Evolutionary conservation across 768 basidiomycete genomes (phyloP), one percentile per base, ranked within the genome.

Genomic region (Lentinus tigrinus): DNA sequence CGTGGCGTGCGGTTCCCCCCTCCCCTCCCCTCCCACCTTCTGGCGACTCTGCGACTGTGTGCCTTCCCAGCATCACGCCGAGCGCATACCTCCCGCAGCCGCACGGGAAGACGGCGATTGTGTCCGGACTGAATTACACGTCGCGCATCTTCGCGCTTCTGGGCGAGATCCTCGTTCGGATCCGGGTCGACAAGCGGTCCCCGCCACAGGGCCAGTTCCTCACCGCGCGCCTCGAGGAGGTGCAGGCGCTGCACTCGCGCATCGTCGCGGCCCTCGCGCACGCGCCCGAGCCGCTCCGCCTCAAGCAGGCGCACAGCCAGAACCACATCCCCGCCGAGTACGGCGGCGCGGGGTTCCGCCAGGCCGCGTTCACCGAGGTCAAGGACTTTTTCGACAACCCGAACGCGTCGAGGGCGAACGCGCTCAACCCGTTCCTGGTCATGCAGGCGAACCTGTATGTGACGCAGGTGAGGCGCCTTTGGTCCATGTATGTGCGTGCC

Each of bases 381-480:
- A 90, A 89, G 68, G 89, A 93, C 70, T 92, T 94, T 69, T 96
- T 95, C 69, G 88, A 93, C 63, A 91, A 95, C 65, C 93, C 94
- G 13, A 89, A 93, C 61, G 91, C 91, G 8, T 90, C 85, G 9
- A 82, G 89, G 21, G 91, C 85, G 55, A 90, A 91, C 66, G 93
- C 93, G 0, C 80, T 91, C 52, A 94, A 96, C 69, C 88, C 91
- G 19, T 95, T 89, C 79, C 78, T 95, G 31, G 93, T 96, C 31
- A 90, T 93, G 83, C 93, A 95, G 72, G 90, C 89, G 36, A 96
- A 96, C 67, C 77, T 96, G 40, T 95, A 89, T 65, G 93, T 95
- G 65, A 95, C 93, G 11, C 93, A 95, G 82, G 93, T 89, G 19
- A 40, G 39, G 39, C 16, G 39, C 6, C 16, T 16, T 61, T 58